These are phyloP conservation scores for Spiromastix sp. DNA, from an alignment of 2,329 filamentous ascomycete species.

Conservation along the genomic window DNA sequence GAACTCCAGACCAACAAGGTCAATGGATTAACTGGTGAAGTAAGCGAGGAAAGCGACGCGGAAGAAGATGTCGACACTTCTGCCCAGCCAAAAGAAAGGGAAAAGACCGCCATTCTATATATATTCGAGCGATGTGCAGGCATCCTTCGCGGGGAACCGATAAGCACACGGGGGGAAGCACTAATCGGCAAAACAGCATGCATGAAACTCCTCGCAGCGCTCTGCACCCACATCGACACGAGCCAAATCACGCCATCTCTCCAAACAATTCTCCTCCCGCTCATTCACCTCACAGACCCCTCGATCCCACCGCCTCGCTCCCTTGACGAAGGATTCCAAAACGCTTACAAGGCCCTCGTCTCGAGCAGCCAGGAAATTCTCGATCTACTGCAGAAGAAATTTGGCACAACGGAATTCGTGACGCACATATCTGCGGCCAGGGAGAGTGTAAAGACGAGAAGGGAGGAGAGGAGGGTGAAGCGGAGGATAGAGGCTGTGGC, in stretches of 20 bases:
- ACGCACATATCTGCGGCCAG: conserved; percentile 61
- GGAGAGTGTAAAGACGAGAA: conserved; percentile 57
- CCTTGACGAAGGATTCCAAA: conserved; percentile 58
- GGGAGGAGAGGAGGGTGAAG: conserved; percentile 69
- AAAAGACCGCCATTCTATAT: conserved; percentile 53
- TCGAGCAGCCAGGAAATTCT: conserved; percentile 66
- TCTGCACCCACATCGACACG: conserved; percentile 52
- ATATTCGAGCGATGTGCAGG: conserved; percentile 69
- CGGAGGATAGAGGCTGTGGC: conserved; percentile 79
- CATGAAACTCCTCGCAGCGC: conserved; percentile 61
- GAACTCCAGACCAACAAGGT: conserved; percentile 33
- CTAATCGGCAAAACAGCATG: conserved; percentile 66
- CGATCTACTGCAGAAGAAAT: conserved; percentile 70
- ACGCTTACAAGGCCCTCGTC: conserved; percentile 59
- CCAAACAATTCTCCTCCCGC: conserved; percentile 52
- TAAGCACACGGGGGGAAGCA: conserved; percentile 49
- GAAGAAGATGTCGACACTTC: conserved; percentile 34
- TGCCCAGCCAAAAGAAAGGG: conserved; percentile 33
- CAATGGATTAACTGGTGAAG: conserved; percentile 30
- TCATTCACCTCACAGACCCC: conserved; percentile 77
- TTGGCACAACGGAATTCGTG: conserved; percentile 75
- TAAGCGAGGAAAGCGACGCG: conserved; percentile 28
- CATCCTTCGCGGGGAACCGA: conserved; percentile 66
- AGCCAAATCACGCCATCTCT: conserved; percentile 53
- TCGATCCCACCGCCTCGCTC: conserved; percentile 62